A percentile compares a stretch with the other conserved stretches of the same genome.
phyloP scores from a whole-genome alignment of 176 grass and related monocot genomes.

The Bothriochloa decipiens region DNA sequence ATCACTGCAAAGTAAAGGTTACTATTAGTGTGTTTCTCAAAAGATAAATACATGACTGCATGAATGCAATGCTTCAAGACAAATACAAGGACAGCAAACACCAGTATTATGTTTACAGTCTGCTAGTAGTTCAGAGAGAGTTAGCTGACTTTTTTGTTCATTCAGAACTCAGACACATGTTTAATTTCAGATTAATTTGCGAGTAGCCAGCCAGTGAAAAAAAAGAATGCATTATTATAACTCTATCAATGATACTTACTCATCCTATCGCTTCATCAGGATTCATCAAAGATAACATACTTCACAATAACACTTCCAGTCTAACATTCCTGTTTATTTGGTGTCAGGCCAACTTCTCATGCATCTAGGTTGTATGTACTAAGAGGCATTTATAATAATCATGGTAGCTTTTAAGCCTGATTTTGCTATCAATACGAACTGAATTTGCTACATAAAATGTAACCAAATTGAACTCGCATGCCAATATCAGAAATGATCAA shows the following conservation, averaged over 20 bases:
- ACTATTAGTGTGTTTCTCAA: slow-evolving; percentile 27
- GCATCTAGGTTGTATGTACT: not conserved
- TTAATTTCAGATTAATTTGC: not conserved
- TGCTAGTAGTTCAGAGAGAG: not conserved
- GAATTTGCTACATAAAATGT: slow-evolving; percentile 2
- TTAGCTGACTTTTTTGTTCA: not conserved
- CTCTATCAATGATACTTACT: not conserved
- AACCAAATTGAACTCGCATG: not conserved
- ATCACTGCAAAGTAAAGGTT: slow-evolving; percentile 60
- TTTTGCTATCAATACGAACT: not conserved
- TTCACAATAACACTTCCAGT: not conserved
- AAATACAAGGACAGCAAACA: not conserved
- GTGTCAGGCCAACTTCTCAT: not conserved
- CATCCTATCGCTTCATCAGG: not conserved
- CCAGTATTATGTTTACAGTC: not conserved
- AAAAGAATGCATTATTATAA: not conserved
- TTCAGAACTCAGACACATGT: not conserved
- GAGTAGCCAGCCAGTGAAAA: not conserved
- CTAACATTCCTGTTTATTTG: not conserved
- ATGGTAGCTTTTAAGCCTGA: not conserved
- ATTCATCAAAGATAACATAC: not conserved
- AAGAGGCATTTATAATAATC: not conserved
- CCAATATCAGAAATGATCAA: not conserved
- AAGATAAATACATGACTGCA: not conserved
- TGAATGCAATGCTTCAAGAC: not conserved